Percentiles rank a stretch among this genome's conserved stretches.
These are phyloP conservation scores for Chalaropsis ovoidea DNA, from an alignment of 2,329 filamentous ascomycete species.

Conservation along the genomic window DNA sequence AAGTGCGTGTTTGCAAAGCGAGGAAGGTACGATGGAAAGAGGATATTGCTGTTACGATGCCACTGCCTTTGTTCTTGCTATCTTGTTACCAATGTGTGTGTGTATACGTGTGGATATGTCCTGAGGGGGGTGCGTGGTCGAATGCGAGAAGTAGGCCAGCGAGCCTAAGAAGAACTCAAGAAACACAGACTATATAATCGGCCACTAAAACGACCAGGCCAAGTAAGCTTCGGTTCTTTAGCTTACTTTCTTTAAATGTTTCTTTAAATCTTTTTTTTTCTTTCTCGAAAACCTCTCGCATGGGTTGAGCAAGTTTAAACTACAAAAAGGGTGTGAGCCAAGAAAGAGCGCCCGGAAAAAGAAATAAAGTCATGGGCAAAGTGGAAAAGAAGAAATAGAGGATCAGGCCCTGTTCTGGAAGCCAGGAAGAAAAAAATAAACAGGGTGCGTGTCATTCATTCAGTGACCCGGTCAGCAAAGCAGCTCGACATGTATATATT, in stretches of 20 bases:
- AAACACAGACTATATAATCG: slow-evolving; percentile 1
- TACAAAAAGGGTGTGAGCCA: background rate
- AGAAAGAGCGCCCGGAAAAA: background rate
- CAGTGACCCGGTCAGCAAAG: background rate
- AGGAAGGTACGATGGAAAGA: too few relatives aligned
- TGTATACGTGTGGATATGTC: background rate
- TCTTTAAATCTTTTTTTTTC: background rate
- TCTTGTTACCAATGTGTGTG: too few relatives aligned
- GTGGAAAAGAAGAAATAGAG: background rate
- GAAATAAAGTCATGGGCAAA: background rate
- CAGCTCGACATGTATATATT: background rate
- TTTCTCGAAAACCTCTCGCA: background rate
- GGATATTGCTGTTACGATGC: too few relatives aligned
- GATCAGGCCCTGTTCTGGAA: slow-evolving; percentile 2
- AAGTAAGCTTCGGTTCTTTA: background rate
- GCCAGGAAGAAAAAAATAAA: background rate
- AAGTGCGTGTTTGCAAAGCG: too few relatives aligned
- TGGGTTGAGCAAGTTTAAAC: slow-evolving; percentile 10
- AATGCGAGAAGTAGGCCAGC: background rate
- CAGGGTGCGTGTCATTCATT: background rate
- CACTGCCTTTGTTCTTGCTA: too few relatives aligned
- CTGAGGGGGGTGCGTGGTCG: background rate
- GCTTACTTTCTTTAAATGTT: background rate
- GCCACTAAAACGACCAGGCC: background rate
- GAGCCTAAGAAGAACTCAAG: background rate